Conservation (phyloP, 202 grass and related monocot species). For the Setaria italica region DNA sequence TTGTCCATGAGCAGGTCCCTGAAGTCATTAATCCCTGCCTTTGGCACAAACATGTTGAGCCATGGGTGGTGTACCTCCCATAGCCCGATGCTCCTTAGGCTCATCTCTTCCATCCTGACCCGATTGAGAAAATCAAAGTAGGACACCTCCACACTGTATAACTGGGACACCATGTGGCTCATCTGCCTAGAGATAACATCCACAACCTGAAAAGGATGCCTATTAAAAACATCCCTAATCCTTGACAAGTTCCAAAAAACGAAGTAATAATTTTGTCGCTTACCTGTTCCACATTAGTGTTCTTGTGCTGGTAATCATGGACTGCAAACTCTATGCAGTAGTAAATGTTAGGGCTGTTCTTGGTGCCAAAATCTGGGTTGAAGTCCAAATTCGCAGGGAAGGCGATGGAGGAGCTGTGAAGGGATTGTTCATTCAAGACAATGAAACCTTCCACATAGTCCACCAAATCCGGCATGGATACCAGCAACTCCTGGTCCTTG, state of each 20-base stretch:
- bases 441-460: constrained; percentile 98
- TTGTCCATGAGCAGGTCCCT: constrained; percentile 77
- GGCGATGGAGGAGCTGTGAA: constrained; percentile 80
- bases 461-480: constrained; percentile 79
- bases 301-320: constrained; percentile 66
- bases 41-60: constrained; percentile 99
- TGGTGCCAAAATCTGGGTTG: constrained; percentile 67
- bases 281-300: constrained; percentile 67
- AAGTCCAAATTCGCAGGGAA: constrained; percentile 79
- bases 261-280: not conserved
- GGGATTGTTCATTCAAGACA: constrained; percentile 76
- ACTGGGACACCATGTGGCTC: constrained; percentile 66
- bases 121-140: constrained; percentile 98
- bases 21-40: constrained; percentile 68
- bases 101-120: constrained; percentile 93
- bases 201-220: constrained; percentile 59
- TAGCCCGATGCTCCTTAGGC: constrained; percentile 69
- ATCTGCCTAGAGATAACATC: constrained; percentile 70
- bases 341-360: constrained; percentile 67
- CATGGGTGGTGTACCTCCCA: constrained; percentile 98
- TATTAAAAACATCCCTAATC: constrained; percentile 30
- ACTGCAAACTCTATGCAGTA: constrained; percentile 93
- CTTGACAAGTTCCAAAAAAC: constrained; percentile 5
- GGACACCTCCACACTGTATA: constrained; percentile 89
- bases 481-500: constrained; percentile 78